Evolutionary conservation across 345 rosid genomes (phyloP), one percentile per base, ranked within the genome.

Genomic region (Lepidium aucheri): DNA sequence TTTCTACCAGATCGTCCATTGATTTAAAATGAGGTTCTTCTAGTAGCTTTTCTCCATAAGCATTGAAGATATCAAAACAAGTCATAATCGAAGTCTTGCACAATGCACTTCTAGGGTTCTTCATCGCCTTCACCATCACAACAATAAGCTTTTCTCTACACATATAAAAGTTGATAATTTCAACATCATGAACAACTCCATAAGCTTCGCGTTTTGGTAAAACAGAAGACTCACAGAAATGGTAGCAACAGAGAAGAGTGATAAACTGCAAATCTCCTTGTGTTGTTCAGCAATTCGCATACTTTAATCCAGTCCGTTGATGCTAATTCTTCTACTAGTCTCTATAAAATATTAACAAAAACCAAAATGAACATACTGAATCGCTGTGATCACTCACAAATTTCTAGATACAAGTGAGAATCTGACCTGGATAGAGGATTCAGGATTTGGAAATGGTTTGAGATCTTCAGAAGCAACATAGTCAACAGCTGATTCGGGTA

Each of bases 1-100:
- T 13, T 10, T 6, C 1, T 70, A 87, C 98, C 94, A 88, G 60
- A 59, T 72, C 81, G 35, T 86, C 87, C 57, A 90, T 82, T 30
- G 90, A 85, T 74, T 69, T 85, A 40, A 81, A 53, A 59, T 60
- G 63, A 24, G 84, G 60, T 15, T 24, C 66, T 34, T 84, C 77
- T 0, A 89, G 81, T 26, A 93, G 67, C 54, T 76, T 74, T 67
- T 90, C 90, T 6, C 92, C 92, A 17, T 56, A 93, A 6, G 87
- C 87, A 5, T 52, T 80, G 80, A 86, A 78, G 36, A 93, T 76
- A 76, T 93, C 97, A 20, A 89, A 79, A 8, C 92, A 80, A 41
- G 96, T 86, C 97, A 90, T 88, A 20, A 93, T 88, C 1, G 98
- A 81, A 60, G 98, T 90, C 81, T 93, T 90, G 75, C 90, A 84